Evolutionary conservation across 2,329 filamentous ascomycete species (phyloP).

Genomic region (Trichophyton simii): DNA sequence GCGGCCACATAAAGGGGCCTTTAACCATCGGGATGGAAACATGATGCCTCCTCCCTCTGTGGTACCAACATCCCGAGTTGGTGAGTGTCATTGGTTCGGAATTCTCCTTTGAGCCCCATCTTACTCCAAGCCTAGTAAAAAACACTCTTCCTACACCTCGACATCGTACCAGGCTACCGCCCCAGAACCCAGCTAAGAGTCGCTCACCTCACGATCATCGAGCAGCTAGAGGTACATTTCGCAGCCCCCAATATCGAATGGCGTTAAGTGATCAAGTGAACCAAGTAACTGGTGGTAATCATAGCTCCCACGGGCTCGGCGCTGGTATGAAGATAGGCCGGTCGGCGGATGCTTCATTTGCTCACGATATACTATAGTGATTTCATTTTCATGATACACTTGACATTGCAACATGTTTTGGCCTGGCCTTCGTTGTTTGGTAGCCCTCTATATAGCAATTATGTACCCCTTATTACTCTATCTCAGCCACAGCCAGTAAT

Average conservation of each 20-base stretch:
- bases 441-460: background rate
- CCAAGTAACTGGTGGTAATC: background rate
- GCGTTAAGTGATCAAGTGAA: background rate
- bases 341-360: background rate
- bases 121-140: constrained; percentile 7
- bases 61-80: constrained; percentile 14
- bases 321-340: constrained; percentile 14
- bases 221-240: background rate
- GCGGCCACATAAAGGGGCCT: constrained; percentile 28
- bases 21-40: constrained; percentile 14
- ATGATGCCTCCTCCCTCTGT: constrained; percentile 24
- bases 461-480: background rate
- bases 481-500: background rate
- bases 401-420: background rate
- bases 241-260: background rate
- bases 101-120: background rate
- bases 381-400: background rate
- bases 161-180: constrained; percentile 13
- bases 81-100: constrained; percentile 14
- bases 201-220: background rate
- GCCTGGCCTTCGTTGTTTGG: background rate
- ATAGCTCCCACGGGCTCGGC: constrained; percentile 10
- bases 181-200: background rate
- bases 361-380: background rate
- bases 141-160: constrained; percentile 9